Evolutionary conservation across 2,329 filamentous ascomycete genomes (phyloP), one percentile per base, ranked within the genome.

Genomic region (Alternaria sp.): DNA sequence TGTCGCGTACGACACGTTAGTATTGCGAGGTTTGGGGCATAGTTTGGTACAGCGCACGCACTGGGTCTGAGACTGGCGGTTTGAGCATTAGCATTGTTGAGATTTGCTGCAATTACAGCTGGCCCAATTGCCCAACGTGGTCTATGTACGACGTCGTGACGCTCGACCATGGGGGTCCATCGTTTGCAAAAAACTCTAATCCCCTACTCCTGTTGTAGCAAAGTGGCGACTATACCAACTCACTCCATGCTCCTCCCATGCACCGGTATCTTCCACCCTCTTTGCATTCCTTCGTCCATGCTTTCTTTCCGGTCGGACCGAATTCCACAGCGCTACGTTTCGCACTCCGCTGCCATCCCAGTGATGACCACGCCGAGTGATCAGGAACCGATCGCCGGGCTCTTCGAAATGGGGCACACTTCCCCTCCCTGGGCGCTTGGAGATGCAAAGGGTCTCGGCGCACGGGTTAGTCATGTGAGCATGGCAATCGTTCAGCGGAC

Each of bases 241-340:
- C 32, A 28, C 32, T 13, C 36, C 56, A 59, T 62, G 60, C 56
- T 40, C 30, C 54, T 63, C 46, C 47, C 52, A 51, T 45, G 49
- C 21, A 49, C 43, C 52, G 62, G 58, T 54, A 52, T 51, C 25
- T 49, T 56, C 58, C 47, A 57, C 43, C 40, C 36, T 40, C 15
- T 28, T 46, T 58, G 26, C 36, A 11, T 32, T 51, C 47, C 44
- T 51, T 43, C 40, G 58, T 54, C 57, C 28, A 57, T 56, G 57
- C 49, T 62, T 47, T 21, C 7, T 49, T 4, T n/a, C 7, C 36
- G 36, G 15, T 64, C 62, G 62, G 62, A 45, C 62, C 62, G 62
- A 64, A 45, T 64, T 9, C 19, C 32, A 61, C 58, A 43, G 21
- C 62, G 58, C 54, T 57, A 64, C 44, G 62, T 61, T 61, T 64